These are phyloP conservation scores for Trametes gibbosa DNA, from an alignment of 768 basidiomycete species.

Conservation along the genomic window DNA sequence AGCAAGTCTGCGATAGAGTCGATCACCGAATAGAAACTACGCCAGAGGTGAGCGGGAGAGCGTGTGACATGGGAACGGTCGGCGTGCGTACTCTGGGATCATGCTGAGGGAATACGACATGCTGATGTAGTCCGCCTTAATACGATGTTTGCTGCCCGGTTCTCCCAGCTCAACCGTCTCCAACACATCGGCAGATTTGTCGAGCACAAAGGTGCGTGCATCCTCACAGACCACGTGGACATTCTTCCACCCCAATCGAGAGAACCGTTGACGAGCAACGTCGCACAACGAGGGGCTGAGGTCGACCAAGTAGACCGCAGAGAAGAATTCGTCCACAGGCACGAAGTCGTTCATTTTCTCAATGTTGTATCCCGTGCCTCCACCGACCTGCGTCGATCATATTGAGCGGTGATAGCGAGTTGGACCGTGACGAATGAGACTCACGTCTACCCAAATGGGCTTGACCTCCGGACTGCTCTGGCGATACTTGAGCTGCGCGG, in stretches of 20 bases:
- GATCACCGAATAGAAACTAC: slow-evolving; percentile 58
- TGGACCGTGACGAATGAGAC: slow-evolving; percentile 32
- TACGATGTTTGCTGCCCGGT: slow-evolving; percentile 46
- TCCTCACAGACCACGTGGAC: slow-evolving; percentile 72
- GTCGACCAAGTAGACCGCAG: slow-evolving; percentile 69
- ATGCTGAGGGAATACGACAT: slow-evolving; percentile 59
- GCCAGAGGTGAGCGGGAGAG: slow-evolving; percentile 38
- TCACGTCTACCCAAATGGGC: slow-evolving; percentile 73
- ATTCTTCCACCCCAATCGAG: slow-evolving; percentile 67
- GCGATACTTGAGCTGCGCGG: slow-evolving; percentile 51
- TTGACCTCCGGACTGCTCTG: slow-evolving; percentile 40
- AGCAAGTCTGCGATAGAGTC: slow-evolving; percentile 68
- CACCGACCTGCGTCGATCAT: slow-evolving; percentile 1
- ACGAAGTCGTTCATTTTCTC: slow-evolving; percentile 67
- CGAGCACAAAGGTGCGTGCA: slow-evolving; percentile 63
- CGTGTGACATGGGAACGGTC: slow-evolving; percentile 22
- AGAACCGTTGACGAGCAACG: slow-evolving; percentile 67
- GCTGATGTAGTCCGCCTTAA: slow-evolving; percentile 42
- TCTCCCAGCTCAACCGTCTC: slow-evolving; percentile 23
- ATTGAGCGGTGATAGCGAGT: neutral
- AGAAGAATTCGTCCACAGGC: slow-evolving; percentile 60
- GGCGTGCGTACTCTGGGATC: slow-evolving; percentile 33
- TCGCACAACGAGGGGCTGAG: slow-evolving; percentile 70
- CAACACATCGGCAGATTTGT: slow-evolving; percentile 48
- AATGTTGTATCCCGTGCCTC: slow-evolving; percentile 55